Evolutionary conservation across 192 early-diverging fungal genomes (phyloP).

Genomic region (Coemansia sp.): DNA sequence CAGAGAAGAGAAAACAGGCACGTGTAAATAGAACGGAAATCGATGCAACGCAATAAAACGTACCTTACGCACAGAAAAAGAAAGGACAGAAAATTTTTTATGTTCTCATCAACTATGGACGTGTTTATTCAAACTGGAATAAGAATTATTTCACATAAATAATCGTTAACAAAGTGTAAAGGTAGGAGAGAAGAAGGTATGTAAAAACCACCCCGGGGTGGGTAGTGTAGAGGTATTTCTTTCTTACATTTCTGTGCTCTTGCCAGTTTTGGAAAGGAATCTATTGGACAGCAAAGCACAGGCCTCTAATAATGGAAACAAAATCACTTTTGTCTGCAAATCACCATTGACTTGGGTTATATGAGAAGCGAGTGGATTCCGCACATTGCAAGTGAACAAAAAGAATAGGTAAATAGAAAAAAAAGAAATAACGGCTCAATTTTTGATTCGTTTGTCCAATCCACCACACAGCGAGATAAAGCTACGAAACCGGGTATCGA

Average conservation of each 20-base stretch:
- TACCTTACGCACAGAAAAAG: background rate
- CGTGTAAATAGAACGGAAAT: slow-evolving; percentile 2
- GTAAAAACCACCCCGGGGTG: background rate
- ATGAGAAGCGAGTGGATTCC: too few relatives aligned
- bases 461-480: background rate
- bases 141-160: too few relatives aligned
- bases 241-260: background rate
- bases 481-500: background rate
- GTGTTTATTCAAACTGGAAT: background rate
- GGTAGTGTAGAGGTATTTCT: too few relatives aligned
- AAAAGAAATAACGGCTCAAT: slow-evolving; percentile 2
- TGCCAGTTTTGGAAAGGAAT: background rate
- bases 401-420: too few relatives aligned
- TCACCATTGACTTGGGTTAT: background rate
- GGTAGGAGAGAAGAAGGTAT: background rate
- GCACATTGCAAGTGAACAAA: too few relatives aligned
- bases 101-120: too few relatives aligned
- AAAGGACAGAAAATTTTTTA: background rate
- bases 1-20: background rate
- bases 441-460: background rate
- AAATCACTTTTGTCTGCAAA: too few relatives aligned
- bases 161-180: too few relatives aligned
- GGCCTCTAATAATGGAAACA: background rate
- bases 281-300: background rate
- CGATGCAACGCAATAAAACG: background rate